Percentiles rank a stretch among this genome's conserved stretches.
Evolutionary conservation across 495 filamentous ascomycete genomes (phyloP).

Genomic region (Lasiosphaeriaceae sp.): DNA sequence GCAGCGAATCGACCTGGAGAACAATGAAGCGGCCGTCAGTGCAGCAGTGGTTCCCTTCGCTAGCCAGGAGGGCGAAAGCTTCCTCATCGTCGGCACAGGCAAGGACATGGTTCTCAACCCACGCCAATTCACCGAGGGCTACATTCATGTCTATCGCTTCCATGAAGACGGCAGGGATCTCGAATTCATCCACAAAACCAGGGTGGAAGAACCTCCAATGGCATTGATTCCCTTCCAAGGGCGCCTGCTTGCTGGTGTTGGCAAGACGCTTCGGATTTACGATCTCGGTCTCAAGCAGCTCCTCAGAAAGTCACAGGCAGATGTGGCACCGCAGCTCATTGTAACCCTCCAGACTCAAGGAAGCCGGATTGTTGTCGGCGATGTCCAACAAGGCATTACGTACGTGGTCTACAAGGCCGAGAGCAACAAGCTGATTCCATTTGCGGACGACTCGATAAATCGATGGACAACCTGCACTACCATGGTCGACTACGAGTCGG

Average conservation of each 20-base stretch:
- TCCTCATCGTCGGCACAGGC: slow-evolving; percentile 87
- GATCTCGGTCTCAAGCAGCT: slow-evolving; percentile 89
- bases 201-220: slow-evolving; percentile 80
- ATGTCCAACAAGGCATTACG: slow-evolving; percentile 84
- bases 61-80: slow-evolving; percentile 82
- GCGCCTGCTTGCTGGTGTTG: slow-evolving; percentile 77
- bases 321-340: slow-evolving; percentile 76
- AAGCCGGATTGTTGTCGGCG: slow-evolving; percentile 83
- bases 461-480: slow-evolving; percentile 83
- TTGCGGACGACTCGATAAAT: slow-evolving; percentile 81
- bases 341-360: slow-evolving; percentile 87
- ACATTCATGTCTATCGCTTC: slow-evolving; percentile 91
- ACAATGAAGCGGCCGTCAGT: slow-evolving; percentile 90
- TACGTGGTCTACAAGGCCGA: slow-evolving; percentile 92
- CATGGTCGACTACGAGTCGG: slow-evolving; percentile 97
- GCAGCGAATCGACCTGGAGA: slow-evolving; percentile 71
- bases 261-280: slow-evolving; percentile 76
- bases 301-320: slow-evolving; percentile 83
- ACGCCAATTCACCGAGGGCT: slow-evolving; percentile 69
- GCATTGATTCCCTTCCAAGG: slow-evolving; percentile 92
- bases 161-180: slow-evolving; percentile 78
- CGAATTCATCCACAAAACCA: slow-evolving; percentile 95
- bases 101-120: slow-evolving; percentile 82
- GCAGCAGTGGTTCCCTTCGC: slow-evolving; percentile 78
- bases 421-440: slow-evolving; percentile 86